phyloP scores from a whole-genome alignment of 306 rosid genomes.

The Begonia masoniana region DNA sequence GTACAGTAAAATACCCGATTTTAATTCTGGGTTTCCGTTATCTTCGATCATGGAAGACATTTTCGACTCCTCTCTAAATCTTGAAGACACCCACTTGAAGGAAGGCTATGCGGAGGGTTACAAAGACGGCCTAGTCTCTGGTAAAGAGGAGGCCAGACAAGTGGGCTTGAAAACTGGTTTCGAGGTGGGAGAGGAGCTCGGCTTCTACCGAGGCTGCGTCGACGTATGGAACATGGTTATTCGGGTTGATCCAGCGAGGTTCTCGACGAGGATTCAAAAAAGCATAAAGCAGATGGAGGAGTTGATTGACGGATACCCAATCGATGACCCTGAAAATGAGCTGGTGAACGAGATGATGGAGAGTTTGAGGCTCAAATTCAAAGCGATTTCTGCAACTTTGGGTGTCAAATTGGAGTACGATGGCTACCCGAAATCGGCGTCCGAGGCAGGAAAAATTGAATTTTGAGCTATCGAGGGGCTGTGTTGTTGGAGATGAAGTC shows the following conservation, averaged over 20 bases:
- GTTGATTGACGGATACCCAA: conserved; percentile 41
- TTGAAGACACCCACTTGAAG: conserved; percentile 52
- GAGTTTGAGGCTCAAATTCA: conserved; percentile 57
- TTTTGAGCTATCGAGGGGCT: conserved; percentile 18
- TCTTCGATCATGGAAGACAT: conserved; percentile 32
- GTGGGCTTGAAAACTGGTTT: conserved; percentile 72
- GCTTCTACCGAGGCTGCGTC: conserved; percentile 62
- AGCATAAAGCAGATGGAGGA: conserved; percentile 54
- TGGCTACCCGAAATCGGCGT: conserved; percentile 39
- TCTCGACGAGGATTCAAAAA: conserved; percentile 36
- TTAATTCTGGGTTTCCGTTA: neutral
- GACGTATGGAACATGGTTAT: conserved; percentile 41
- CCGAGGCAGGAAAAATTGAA: conserved; percentile 24
- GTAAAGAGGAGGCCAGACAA: conserved; percentile 46
- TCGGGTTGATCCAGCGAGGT: conserved; percentile 30
- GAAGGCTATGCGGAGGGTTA: conserved; percentile 62
- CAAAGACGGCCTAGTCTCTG: conserved; percentile 31
- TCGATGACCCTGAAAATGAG: conserved; percentile 55
- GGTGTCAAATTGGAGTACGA: conserved; percentile 53
- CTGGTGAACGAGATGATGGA: conserved; percentile 55
- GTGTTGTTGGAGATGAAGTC: neutral
- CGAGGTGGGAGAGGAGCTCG: conserved; percentile 66
- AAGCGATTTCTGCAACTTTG: conserved; percentile 45
- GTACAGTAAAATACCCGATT: too few relatives aligned
- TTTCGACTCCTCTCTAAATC: conserved; percentile 41